Conservation (phyloP, 495 filamentous ascomycete species). For the Xylaria flabelliformis region DNA sequence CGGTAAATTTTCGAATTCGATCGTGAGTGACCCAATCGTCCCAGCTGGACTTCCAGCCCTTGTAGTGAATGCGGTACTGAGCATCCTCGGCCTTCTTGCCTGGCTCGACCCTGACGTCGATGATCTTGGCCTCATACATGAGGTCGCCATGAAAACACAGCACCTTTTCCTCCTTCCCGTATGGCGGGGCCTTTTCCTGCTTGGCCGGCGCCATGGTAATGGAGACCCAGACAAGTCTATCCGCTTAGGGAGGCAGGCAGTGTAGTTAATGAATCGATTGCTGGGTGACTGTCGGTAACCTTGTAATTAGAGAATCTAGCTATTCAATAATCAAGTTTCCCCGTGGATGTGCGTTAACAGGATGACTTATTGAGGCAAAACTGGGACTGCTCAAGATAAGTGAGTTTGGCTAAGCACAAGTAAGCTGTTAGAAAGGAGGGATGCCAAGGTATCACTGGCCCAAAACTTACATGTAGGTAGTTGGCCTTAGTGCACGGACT, state of each 20-base stretch:
- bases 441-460: conserved; percentile 7
- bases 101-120: conserved; percentile 71
- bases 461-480: conserved; percentile 11
- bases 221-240: background rate
- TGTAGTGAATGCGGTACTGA: conserved; percentile 95
- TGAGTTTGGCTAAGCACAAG: conserved; percentile 2
- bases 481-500: conserved; percentile 18
- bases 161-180: conserved; percentile 87
- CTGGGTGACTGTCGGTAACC: background rate
- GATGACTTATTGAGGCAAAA: background rate
- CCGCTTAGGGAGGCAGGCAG: background rate
- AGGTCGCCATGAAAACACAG: conserved; percentile 97
- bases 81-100: conserved; percentile 73
- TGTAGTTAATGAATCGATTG: background rate
- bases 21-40: conserved; percentile 98
- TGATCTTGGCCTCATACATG: conserved; percentile 94
- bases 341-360: background rate
- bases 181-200: conserved; percentile 60
- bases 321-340: background rate
- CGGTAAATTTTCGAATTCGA: conserved; percentile 89
- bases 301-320: background rate
- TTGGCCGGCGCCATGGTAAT: conserved; percentile 47
- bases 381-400: background rate
- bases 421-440: background rate
- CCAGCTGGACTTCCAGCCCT: conserved; percentile 99